Conservation (phyloP, 1,284 basidiomycete genomes). For the Puccinia brachypodii region DNA sequence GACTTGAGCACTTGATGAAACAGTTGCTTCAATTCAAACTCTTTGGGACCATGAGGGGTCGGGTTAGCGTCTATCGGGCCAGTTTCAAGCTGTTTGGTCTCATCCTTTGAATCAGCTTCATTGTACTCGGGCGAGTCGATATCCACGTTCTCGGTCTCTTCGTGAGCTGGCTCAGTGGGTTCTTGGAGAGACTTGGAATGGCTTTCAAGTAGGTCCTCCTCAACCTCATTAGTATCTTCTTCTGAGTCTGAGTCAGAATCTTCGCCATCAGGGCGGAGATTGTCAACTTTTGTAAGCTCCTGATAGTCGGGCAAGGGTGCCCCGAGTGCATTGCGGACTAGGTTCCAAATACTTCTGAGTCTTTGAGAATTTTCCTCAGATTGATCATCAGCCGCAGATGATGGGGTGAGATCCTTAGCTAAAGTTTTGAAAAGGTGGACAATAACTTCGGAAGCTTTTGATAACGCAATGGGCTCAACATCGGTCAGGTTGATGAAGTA, state of each 20-base stretch:
- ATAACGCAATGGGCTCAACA: slow-evolving; percentile 35
- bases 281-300: background rate
- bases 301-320: slow-evolving; percentile 26
- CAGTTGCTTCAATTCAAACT: background rate
- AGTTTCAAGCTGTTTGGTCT: background rate
- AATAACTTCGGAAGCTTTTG: slow-evolving; percentile 39
- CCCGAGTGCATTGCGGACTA: slow-evolving; percentile 38
- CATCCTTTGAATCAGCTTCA: slow-evolving; percentile 8
- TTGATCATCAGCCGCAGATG: background rate
- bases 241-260: slow-evolving; percentile 14
- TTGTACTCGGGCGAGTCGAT: background rate
- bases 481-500: slow-evolving; percentile 41
- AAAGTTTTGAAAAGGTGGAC: slow-evolving; percentile 48
- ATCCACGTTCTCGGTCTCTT: slow-evolving; percentile 11
- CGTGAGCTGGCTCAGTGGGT: background rate
- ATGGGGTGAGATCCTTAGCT: slow-evolving; percentile 35
- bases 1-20: slow-evolving; percentile 32
- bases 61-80: background rate
- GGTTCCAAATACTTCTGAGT: slow-evolving; percentile 31
- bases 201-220: background rate
- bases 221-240: background rate
- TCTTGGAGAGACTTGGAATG: background rate
- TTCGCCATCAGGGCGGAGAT: background rate
- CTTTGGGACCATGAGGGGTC: background rate
- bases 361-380: slow-evolving; percentile 20